These are phyloP conservation scores for Pichia nanzhaoensis DNA, from an alignment of 805 yeast species.

Conservation along the genomic window DNA sequence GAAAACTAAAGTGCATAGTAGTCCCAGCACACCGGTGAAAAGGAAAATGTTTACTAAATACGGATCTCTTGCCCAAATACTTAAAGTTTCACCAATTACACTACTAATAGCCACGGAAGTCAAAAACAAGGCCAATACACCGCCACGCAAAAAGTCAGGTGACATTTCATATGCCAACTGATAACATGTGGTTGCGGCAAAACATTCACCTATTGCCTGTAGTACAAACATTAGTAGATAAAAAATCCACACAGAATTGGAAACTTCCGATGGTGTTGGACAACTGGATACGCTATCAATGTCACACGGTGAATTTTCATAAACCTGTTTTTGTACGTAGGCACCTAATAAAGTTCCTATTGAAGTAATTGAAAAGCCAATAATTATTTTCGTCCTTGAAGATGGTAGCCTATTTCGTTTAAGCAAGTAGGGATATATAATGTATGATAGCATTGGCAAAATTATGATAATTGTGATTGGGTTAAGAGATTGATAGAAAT, in stretches of 20 bases:
- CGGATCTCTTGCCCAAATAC: slow-evolving; percentile 36
- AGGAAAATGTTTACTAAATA: slow-evolving; percentile 33
- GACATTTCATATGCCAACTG: slow-evolving; percentile 49
- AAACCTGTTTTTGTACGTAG: slow-evolving; percentile 37
- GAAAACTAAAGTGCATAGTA: slow-evolving; percentile 7
- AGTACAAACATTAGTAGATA: slow-evolving; percentile 31
- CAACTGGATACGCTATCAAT: slow-evolving; percentile 21
- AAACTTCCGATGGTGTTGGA: slow-evolving; percentile 18
- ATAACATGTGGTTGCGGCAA: slow-evolving; percentile 44
- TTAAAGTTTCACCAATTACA: slow-evolving; percentile 35
- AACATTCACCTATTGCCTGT: slow-evolving; percentile 48
- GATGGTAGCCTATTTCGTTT: slow-evolving; percentile 32
- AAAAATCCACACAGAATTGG: slow-evolving; percentile 31
- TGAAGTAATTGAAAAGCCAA: slow-evolving; percentile 42
- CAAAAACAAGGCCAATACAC: slow-evolving; percentile 38
- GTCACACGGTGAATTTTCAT: slow-evolving; percentile 42
- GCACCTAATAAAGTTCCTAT: slow-evolving; percentile 44
- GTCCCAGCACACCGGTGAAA: slow-evolving; percentile 31
- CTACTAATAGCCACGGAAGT: slow-evolving; percentile 40
- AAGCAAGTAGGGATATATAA: slow-evolving; percentile 41
- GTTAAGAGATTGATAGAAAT: slow-evolving; percentile 46
- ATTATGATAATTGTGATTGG: slow-evolving; percentile 45
- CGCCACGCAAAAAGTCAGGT: slow-evolving; percentile 44
- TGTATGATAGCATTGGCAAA: slow-evolving; percentile 42
- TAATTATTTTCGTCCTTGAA: slow-evolving; percentile 38